Percentiles rank a stretch among this genome's conserved stretches.
These are phyloP conservation scores for Claviceps monticola DNA, from an alignment of 2,329 filamentous ascomycete genomes.

Conservation along the genomic window DNA sequence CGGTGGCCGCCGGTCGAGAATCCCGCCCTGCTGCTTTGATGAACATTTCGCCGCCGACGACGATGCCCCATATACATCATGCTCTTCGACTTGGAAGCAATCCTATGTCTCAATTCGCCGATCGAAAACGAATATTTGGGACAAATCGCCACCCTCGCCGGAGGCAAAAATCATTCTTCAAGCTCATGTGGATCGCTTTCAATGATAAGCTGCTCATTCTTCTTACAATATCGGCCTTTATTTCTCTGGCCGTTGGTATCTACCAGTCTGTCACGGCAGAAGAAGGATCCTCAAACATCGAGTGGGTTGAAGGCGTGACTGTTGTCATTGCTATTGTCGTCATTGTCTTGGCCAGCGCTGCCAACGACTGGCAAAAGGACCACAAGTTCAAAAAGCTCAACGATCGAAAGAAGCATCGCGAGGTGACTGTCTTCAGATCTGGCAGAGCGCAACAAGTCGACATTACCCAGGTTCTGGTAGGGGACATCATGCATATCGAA, in stretches of 20 bases:
- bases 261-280: conserved; percentile 53
- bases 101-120: conserved; percentile 21
- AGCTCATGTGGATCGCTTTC: conserved; percentile 62
- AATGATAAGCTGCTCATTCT: conserved; percentile 70
- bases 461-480: conserved; percentile 57
- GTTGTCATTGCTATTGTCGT: conserved; percentile 65
- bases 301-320: conserved; percentile 74
- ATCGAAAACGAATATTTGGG: conserved; percentile 57
- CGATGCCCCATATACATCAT: conserved; percentile 11
- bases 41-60: conserved; percentile 8
- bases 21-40: conserved; percentile 15
- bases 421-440: conserved; percentile 63
- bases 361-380: conserved; percentile 74
- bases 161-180: conserved; percentile 54
- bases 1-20: conserved; percentile 24
- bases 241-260: conserved; percentile 61
- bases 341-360: conserved; percentile 62
- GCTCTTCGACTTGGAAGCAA: conserved; percentile 18
- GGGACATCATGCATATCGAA: conserved; percentile 60
- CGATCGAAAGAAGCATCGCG: conserved; percentile 62
- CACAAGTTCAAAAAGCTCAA: conserved; percentile 69
- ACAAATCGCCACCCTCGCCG: conserved; percentile 44
- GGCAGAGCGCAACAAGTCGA: conserved; percentile 56
- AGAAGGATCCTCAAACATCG: conserved; percentile 40
- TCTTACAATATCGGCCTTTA: conserved; percentile 54